These are phyloP conservation scores for Emergomyces orientalis DNA, from an alignment of 2,329 filamentous ascomycete genomes.

Conservation along the genomic window DNA sequence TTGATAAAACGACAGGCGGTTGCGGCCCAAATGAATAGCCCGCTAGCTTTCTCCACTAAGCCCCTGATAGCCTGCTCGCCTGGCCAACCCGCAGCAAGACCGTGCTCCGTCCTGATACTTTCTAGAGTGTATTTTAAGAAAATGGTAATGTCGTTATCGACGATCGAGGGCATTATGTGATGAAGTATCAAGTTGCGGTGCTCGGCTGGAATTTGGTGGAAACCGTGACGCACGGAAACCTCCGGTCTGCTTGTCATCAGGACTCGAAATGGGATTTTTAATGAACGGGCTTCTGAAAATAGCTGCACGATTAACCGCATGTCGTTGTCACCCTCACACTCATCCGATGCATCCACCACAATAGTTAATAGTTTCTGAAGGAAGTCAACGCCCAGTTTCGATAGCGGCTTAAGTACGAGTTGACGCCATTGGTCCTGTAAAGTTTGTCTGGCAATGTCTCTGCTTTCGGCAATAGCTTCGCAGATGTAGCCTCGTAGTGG, in stretches of 20 bases:
- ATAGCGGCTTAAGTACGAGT: too few relatives aligned
- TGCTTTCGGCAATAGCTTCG: too few relatives aligned
- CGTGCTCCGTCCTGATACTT: conserved; percentile 12
- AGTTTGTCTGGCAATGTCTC: too few relatives aligned
- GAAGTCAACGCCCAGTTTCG: too few relatives aligned
- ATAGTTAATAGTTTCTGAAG: too few relatives aligned
- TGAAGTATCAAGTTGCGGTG: conserved; percentile 20
- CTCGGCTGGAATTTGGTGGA: conserved; percentile 15
- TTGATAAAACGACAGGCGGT: conserved; percentile 24
- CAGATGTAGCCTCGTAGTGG: too few relatives aligned
- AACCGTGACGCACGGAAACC: conserved; percentile 17
- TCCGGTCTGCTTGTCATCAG: conserved; percentile 25
- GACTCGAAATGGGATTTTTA: too few relatives aligned
- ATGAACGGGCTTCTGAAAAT: too few relatives aligned
- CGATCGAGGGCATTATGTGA: conserved; percentile 17
- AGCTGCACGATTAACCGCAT: too few relatives aligned
- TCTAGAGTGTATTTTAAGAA: conserved; percentile 18
- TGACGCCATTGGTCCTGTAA: too few relatives aligned
- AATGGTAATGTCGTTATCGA: conserved; percentile 20
- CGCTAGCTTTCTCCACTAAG: conserved; percentile 23
- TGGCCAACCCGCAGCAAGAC: conserved; percentile 18
- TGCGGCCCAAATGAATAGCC: conserved; percentile 24
- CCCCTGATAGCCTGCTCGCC: conserved; percentile 16
- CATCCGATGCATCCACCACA: too few relatives aligned
- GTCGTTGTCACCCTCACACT: too few relatives aligned